phyloP scores from a whole-genome alignment of 208 protist genomes.

The Borovskyia barvae region DNA sequence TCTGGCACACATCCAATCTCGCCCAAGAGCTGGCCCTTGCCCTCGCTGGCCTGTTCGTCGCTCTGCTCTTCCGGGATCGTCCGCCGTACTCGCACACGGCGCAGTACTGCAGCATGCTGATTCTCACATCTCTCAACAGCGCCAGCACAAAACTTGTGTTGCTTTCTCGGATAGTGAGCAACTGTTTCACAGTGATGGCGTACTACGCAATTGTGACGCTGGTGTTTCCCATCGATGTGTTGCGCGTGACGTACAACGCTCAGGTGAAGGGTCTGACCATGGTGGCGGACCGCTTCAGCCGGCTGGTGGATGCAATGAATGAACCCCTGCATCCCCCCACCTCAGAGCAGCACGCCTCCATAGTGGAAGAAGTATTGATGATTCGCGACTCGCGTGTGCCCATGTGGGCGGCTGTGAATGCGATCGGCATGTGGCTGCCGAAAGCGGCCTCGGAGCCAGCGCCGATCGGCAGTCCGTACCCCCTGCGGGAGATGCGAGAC shows the following conservation, averaged over 20 bases:
- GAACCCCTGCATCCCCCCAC: conserved; percentile 18
- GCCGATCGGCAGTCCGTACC: conserved; percentile 45
- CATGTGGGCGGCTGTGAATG: conserved; percentile 35
- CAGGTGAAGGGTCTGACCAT: conserved; percentile 29
- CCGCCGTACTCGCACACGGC: conserved; percentile 37
- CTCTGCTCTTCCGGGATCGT: conserved; percentile 37
- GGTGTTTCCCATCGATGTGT: conserved; percentile 62
- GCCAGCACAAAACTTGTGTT: conserved; percentile 28
- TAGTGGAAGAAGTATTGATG: neutral
- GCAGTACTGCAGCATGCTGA: conserved; percentile 49
- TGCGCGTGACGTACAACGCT: conserved; percentile 43
- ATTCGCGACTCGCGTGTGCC: neutral
- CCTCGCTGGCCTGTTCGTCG: conserved; percentile 36
- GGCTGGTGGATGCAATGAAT: conserved; percentile 29
- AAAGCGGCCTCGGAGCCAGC: conserved; percentile 45
- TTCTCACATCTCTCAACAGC: conserved; percentile 30
- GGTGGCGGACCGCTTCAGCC: conserved; percentile 34
- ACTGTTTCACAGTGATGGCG: conserved; percentile 60
- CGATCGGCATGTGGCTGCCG: conserved; percentile 29
- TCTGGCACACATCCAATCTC: conserved; percentile 33
- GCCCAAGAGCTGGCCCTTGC: conserved; percentile 26
- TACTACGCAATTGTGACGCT: conserved; percentile 73
- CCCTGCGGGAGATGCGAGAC: conserved; percentile 34
- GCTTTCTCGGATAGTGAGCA: conserved; percentile 44
- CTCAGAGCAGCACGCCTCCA: conserved; percentile 8